Base-by-base conservation (phyloP, 768 basidiomycete species). In the Lentinus brumalis region DNA sequence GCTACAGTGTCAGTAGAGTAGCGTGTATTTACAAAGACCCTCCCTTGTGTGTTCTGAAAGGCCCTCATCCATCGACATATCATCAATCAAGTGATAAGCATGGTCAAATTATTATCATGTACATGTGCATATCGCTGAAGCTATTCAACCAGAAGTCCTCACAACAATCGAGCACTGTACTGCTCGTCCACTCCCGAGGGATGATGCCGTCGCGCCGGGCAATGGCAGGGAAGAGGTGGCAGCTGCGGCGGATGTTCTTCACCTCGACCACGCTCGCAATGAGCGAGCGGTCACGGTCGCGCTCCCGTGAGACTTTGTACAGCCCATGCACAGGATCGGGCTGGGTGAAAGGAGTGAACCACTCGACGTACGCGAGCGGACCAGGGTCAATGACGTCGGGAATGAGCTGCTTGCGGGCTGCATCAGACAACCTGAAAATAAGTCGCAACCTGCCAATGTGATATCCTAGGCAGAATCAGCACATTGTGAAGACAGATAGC, bases 361-460 rank as follows among this genome's bases (percentile, higher is more conserved):
- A 72, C 53, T 73, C 71, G 2, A 76, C 63, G 60, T 71, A 74
- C 0, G 69, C 74, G 2, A 76, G 61, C 55, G 71, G 65, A 2
- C 55, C 18, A 4, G 68, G 66, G 1, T 53, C 47, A 0, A 18
- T 3, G n/a, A 54, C 9, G 10, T 52, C 32, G 0, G 47, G 51
- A 50, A 68, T 69, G 5, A 64, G 46, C 3, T 14, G 6, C 0
- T 18, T 10, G 5, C 29, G 12, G 1, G 46, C 46, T 11, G 45
- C 53, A 3, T 40, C 32, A 4, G 74, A 67, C 5, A 74, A 51
- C 3, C 63, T 56, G 58, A 75, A 75, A 2, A 75, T 60, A 7
- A 66, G 64, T 8, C 70, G 66, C 32, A 75, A 54, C 15, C 64
- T 71, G 1, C 59, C 73, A 49, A 74, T 62, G 30, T 68, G 70